phyloP scores from a whole-genome alignment of 371 early-diverging fungal genomes.

The Mortierella sp. region DNA sequence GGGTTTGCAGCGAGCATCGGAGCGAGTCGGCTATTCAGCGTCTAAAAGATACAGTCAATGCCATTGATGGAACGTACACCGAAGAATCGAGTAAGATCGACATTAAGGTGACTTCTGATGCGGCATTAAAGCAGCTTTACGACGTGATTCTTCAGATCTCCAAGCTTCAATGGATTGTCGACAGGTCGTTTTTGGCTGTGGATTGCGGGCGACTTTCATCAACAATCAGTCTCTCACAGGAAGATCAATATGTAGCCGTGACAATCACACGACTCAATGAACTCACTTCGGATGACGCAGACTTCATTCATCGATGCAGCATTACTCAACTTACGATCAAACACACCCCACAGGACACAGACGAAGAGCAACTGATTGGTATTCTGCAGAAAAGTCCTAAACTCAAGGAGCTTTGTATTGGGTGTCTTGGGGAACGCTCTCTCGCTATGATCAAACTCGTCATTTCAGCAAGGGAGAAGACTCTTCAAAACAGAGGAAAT shows the following conservation, averaged over 20 bases:
- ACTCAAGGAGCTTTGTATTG: neutral
- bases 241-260: neutral
- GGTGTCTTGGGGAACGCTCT: neutral
- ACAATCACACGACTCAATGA: neutral
- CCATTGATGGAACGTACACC: slow-evolving; percentile 3
- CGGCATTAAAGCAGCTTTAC: neutral
- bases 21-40: neutral
- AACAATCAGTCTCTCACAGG: neutral
- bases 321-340: neutral
- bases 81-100: neutral
- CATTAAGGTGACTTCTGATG: neutral
- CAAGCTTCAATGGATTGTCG: neutral
- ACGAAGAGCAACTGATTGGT: neutral
- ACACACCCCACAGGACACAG: neutral
- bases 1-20: neutral
- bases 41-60: neutral
- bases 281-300: neutral
- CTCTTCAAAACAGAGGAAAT: neutral
- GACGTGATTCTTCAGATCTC: neutral
- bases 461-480: neutral
- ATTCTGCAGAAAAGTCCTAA: neutral
- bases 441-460: neutral
- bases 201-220: neutral
- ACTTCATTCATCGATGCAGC: neutral
- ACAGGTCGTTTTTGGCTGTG: neutral